A percentile compares a stretch with the other conserved stretches of the same genome.
These are phyloP conservation scores for Zoysia matrella DNA, from an alignment of 202 grass and related monocot species.

Conservation along the genomic window DNA sequence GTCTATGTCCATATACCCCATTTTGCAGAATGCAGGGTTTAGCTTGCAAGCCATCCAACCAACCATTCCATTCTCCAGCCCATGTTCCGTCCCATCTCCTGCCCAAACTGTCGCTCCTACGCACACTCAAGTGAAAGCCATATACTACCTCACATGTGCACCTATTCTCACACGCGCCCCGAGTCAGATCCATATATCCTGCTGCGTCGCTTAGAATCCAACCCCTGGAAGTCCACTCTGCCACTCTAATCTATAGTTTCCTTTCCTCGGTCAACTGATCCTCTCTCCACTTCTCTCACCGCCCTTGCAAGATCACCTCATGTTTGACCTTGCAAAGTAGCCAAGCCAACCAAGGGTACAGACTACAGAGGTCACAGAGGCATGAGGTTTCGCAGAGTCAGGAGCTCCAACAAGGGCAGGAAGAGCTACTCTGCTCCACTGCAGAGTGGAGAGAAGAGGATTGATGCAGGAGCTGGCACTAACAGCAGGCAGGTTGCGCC, in stretches of 20 bases:
- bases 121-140: slow-evolving; percentile 27
- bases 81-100: slow-evolving; percentile 36
- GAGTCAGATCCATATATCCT: slow-evolving; percentile 48
- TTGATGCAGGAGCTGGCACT: slow-evolving; percentile 33
- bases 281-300: background rate
- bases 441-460: slow-evolving; percentile 11
- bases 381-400: slow-evolving; percentile 47
- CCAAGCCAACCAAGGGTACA: background rate
- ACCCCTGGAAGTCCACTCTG: slow-evolving; percentile 19
- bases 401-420: slow-evolving; percentile 41
- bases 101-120: slow-evolving; percentile 20
- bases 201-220: slow-evolving; percentile 37
- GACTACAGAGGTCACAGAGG: slow-evolving; percentile 5
- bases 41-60: slow-evolving; percentile 38
- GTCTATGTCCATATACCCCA: background rate
- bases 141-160: background rate
- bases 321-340: slow-evolving; percentile 37
- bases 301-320: slow-evolving; percentile 27
- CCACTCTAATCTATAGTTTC: slow-evolving; percentile 1
- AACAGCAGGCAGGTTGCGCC: slow-evolving; percentile 49
- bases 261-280: slow-evolving; percentile 25
- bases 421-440: slow-evolving; percentile 19
- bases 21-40: slow-evolving; percentile 18
- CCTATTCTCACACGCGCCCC: slow-evolving; percentile 21
- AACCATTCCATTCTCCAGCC: slow-evolving; percentile 25